Evolutionary conservation across 495 filamentous ascomycete species (phyloP).

Genomic region (Hypoxylon rickii): DNA sequence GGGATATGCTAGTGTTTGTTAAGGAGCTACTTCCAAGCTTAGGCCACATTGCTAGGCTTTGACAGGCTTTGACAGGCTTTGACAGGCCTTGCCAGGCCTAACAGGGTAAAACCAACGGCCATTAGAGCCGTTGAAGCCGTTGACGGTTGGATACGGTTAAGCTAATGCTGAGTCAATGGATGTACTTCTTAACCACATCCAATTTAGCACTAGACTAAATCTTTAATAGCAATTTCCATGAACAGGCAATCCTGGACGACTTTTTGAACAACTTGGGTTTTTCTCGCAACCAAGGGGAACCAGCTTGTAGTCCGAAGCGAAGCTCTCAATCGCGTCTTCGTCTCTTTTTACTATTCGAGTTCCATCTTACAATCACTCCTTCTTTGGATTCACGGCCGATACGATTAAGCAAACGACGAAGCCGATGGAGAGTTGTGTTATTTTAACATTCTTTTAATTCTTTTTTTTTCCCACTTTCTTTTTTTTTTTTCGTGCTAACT

Average conservation of each 20-base stretch:
- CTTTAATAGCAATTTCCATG: conserved; percentile 34
- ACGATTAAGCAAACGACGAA: conserved; percentile 15
- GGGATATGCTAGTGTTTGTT: neutral
- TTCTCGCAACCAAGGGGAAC: conserved; percentile 31
- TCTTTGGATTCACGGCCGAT: conserved; percentile 25
- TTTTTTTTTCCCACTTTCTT: conserved; percentile 23
- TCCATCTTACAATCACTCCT: conserved; percentile 16
- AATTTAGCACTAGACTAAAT: conserved; percentile 32
- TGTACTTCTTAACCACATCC: conserved; percentile 14
- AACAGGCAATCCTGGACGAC: conserved; percentile 34
- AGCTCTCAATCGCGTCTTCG: conserved; percentile 35
- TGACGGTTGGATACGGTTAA: conserved; percentile 10
- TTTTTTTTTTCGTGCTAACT: conserved; percentile 4
- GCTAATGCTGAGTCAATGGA: no score
- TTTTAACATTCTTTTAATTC: conserved; percentile 41
- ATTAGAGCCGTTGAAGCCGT: no score
- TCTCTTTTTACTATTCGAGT: conserved; percentile 12
- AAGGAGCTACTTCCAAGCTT: no score
- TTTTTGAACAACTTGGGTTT: conserved; percentile 35
- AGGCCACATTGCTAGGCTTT: no score
- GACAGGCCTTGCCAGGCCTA: no score
- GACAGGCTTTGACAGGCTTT: no score
- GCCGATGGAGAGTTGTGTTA: conserved; percentile 38
- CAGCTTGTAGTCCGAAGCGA: conserved; percentile 25
- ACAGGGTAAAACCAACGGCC: no score